A percentile compares a stretch with the other conserved stretches of the same genome.
Conservation (phyloP, 495 filamentous ascomycete genomes). For the Lophiostoma macrostomum region DNA sequence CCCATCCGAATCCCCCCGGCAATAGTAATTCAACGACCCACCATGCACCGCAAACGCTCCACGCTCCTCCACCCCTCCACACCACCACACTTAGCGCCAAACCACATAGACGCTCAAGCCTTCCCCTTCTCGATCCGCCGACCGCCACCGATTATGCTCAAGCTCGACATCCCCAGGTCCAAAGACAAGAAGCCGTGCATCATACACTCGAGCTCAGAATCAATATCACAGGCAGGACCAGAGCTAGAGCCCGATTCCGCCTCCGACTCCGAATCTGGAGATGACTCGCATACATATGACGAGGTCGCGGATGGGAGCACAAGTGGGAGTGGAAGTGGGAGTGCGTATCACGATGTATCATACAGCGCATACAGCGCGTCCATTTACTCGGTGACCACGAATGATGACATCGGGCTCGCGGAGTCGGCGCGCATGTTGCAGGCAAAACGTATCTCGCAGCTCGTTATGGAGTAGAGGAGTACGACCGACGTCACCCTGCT, state of each 20-base stretch:
- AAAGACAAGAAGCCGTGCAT: not conserved
- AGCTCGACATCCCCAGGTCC: not conserved
- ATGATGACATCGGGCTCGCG: too few relatives aligned
- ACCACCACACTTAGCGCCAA: not conserved
- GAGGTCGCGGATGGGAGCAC: not conserved
- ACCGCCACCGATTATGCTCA: not conserved
- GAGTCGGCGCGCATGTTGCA: too few relatives aligned
- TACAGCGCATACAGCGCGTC: too few relatives aligned
- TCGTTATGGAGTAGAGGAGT: too few relatives aligned
- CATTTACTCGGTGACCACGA: too few relatives aligned
- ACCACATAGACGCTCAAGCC: not conserved
- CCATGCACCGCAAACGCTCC: constrained; percentile 11
- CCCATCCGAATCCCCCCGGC: not conserved
- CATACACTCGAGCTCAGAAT: not conserved
- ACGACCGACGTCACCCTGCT: too few relatives aligned
- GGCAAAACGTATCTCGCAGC: too few relatives aligned
- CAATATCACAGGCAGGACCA: not conserved
- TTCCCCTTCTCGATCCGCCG: not conserved
- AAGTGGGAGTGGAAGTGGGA: not conserved
- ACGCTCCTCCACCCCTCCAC: constrained; percentile 23
- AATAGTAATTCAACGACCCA: not conserved
- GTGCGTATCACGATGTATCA: too few relatives aligned
- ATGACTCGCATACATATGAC: not conserved
- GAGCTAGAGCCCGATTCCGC: not conserved
- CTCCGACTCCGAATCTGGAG: not conserved